Base-by-base conservation (phyloP, 2,329 filamentous ascomycete species). In the Cercospora sp. region DNA sequence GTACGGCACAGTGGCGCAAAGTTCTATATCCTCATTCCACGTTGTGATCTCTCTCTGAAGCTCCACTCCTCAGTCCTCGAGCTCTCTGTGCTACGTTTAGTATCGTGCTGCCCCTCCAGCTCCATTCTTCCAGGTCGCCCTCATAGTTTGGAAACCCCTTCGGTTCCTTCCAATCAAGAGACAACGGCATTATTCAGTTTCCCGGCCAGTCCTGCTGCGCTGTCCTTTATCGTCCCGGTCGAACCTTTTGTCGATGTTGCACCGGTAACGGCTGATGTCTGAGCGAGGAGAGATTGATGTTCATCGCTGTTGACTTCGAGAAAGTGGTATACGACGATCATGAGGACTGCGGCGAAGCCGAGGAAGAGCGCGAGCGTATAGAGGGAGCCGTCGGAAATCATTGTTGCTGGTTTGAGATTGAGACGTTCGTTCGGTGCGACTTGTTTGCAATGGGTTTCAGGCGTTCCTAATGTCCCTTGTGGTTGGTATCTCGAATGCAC, bases 241-340 rank as follows among this genome's bases (percentile, higher is more conserved):
- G 53, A 33, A 62, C 20, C 63, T 60, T 36, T 36, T 51, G 55
- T 45, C 26, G 55, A 48, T 39, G 42, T 55, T 16, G 51, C 51
- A 8, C 36, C 60, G 6, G 36, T 48, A 2, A 20, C 39, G 9
- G 36, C 26, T 23, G 60, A 45, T 23, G 45, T 39, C n/a, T 53
- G 48, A 55, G 48, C 26, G 45, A 42, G 62, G 2, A 59, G 55
- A 12, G 58, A 13, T 42, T 65, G 12, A 45, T 71, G 71, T 30
- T 73, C 71, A 60, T 86, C 84, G n/a, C 92, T 88, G 78, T 99
- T 98, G 83, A 97, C 87, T 80, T 98, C 94, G 76, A 99, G 89
- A 83, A 96, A 98, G 81, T 98, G 93, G 82, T 99, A 98, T 30
- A 96, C 82, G 31, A 99, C 89, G 73, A 98, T 97, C 70, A 99